Percentiles rank a stretch among this genome's conserved stretches.
Evolutionary conservation across 306 rosid species (phyloP).

Genomic region (Castanea crenata): DNA sequence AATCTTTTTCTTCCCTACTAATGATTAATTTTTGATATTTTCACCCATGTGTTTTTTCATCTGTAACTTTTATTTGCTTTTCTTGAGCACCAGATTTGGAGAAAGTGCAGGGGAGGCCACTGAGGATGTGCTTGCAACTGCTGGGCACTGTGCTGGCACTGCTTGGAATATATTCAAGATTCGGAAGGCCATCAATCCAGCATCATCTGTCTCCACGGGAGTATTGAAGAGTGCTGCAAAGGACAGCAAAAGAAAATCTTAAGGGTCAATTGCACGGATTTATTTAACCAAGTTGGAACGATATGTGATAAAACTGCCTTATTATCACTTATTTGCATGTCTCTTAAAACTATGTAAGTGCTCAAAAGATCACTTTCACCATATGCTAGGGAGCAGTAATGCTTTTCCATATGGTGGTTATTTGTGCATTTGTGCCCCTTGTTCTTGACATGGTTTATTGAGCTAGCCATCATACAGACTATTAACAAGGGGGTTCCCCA

Average conservation of each 20-base stretch:
- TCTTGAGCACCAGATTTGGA: slow-evolving; percentile 59
- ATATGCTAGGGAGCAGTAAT: background rate
- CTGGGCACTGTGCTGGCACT: slow-evolving; percentile 67
- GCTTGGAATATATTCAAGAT: slow-evolving; percentile 89
- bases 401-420: background rate
- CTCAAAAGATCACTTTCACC: background rate
- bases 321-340: background rate
- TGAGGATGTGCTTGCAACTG: slow-evolving; percentile 70
- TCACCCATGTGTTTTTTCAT: background rate
- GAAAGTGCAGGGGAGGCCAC: slow-evolving; percentile 89
- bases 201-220: slow-evolving; percentile 63
- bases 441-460: no score
- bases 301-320: background rate
- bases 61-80: background rate
- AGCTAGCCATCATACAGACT: no score
- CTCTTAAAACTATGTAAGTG: background rate
- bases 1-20: background rate
- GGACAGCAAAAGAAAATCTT: slow-evolving; percentile 12
- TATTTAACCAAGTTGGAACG: background rate
- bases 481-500: no score
- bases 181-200: slow-evolving; percentile 78
- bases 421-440: background rate
- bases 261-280: background rate
- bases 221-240: slow-evolving; percentile 54
- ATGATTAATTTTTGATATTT: background rate